Evolutionary conservation across 1,284 basidiomycete species (phyloP).

Genomic region (Apiotrichum sp.): DNA sequence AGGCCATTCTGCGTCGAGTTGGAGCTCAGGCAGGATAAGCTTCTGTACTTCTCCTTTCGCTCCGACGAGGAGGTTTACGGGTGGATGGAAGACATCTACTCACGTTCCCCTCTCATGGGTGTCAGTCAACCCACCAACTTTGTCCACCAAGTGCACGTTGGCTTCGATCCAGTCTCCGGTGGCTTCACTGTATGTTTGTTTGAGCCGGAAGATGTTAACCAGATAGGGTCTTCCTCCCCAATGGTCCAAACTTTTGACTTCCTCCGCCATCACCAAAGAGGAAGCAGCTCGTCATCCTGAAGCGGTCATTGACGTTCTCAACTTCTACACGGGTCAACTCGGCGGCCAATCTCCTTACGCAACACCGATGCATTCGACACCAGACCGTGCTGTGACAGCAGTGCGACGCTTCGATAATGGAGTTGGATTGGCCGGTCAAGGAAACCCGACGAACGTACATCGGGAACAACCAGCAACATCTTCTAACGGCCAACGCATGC

Average conservation of each 20-base stretch:
- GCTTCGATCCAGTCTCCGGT: conserved; percentile 88
- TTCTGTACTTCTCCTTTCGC: conserved; percentile 57
- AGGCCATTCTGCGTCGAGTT: conserved; percentile 86
- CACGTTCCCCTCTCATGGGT: conserved; percentile 83
- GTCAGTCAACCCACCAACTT: conserved; percentile 94
- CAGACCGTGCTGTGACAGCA: conserved; percentile 24
- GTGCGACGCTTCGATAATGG: conserved; percentile 76
- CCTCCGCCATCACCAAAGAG: conserved; percentile 94
- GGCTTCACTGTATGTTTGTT: conserved; percentile 74
- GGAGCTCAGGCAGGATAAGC: conserved; percentile 69
- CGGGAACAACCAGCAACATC: not conserved
- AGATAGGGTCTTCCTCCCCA: conserved; percentile 85
- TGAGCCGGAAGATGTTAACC: not conserved
- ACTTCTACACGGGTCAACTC: conserved; percentile 78
- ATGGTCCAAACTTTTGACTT: conserved; percentile 92
- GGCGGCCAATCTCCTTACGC: conserved; percentile 14
- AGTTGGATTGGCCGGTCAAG: conserved; percentile 66
- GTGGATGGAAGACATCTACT: conserved; percentile 95
- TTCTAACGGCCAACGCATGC: not conserved
- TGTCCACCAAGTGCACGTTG: conserved; percentile 96
- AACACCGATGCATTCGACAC: conserved; percentile 49
- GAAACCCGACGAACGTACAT: conserved; percentile 12
- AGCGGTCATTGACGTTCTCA: conserved; percentile 92
- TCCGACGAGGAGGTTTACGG: conserved; percentile 92
- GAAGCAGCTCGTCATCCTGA: conserved; percentile 96